These are phyloP conservation scores for Rhodotorula kratochvilovae DNA, from an alignment of 768 basidiomycete genomes.

Conservation along the genomic window DNA sequence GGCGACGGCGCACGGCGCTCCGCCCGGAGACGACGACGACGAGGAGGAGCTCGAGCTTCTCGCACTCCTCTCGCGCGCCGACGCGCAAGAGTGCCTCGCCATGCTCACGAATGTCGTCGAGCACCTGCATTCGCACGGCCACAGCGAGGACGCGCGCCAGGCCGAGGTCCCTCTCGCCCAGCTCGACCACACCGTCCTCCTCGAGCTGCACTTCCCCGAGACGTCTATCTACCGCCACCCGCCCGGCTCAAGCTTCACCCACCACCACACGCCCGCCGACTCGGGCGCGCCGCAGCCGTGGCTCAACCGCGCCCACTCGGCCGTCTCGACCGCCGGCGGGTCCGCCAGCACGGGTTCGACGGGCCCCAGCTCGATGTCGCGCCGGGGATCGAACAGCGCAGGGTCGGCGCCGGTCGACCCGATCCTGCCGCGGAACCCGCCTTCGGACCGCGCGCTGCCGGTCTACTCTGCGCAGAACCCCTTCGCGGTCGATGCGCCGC, in stretches of 20 bases:
- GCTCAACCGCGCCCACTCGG: background rate
- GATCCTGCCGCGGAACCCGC: background rate
- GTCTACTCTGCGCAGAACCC: background rate
- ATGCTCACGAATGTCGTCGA: constrained; percentile 13
- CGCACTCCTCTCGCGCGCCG: background rate
- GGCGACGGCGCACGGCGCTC: background rate
- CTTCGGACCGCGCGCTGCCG: background rate
- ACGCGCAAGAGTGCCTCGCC: constrained; percentile 11
- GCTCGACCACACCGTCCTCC: constrained; percentile 14
- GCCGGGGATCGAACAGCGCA: too few species aligned
- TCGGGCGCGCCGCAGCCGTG: background rate
- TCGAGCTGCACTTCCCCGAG: constrained; percentile 5
- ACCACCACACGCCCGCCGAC: background rate
- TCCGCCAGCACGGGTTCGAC: background rate
- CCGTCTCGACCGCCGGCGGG: background rate
- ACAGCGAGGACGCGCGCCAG: background rate
- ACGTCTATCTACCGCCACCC: constrained; percentile 5
- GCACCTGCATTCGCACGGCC: background rate
- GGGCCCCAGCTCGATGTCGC: background rate
- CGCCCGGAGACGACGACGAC: background rate
- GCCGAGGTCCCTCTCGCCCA: background rate
- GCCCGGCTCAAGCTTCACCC: background rate
- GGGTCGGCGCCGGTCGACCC: background rate
- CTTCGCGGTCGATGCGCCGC: background rate
- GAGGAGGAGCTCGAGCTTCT: constrained; percentile 7